Percentiles rank a stretch among this genome's conserved stretches.
phyloP scores from a whole-genome alignment of 805 yeast species.

The Candida krabiensis region DNA sequence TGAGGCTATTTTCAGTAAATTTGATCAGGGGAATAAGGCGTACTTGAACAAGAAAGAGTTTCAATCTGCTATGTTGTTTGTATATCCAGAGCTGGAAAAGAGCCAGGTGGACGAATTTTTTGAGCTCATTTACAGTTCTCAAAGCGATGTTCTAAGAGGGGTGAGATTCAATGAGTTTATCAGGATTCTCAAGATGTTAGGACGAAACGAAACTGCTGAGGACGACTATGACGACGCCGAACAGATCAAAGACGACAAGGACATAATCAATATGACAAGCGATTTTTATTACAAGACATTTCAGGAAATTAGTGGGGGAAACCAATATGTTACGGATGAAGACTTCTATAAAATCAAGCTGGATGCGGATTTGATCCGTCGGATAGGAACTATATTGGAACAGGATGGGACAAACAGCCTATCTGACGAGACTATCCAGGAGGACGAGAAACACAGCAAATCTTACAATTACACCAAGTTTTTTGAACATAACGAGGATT shows the following conservation, averaged over 20 bases:
- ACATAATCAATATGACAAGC: conserved; percentile 39
- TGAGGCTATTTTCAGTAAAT: conserved; percentile 43
- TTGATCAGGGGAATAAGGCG: conserved; percentile 36
- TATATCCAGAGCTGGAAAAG: conserved; percentile 38
- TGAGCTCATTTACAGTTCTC: conserved; percentile 27
- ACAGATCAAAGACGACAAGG: conserved; percentile 34
- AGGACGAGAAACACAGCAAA: conserved; percentile 6
- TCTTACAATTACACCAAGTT: conserved; percentile 16
- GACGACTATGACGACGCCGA: conserved; percentile 23
- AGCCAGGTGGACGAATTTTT: conserved; percentile 40
- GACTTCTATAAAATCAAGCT: conserved; percentile 38
- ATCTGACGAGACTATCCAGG: not conserved
- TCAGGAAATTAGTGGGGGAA: conserved; percentile 40
- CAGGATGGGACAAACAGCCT: not conserved
- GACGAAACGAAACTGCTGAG: conserved; percentile 13
- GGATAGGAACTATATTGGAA: conserved; percentile 15
- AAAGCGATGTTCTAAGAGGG: conserved; percentile 24
- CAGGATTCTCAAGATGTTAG: conserved; percentile 21
- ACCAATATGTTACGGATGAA: conserved; percentile 35
- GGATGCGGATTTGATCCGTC: conserved; percentile 13
- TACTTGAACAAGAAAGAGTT: conserved; percentile 43
- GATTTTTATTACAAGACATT: conserved; percentile 40
- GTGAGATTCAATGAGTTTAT: conserved; percentile 28
- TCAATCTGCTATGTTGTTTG: conserved; percentile 39
- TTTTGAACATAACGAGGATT: conserved; percentile 13